These are phyloP conservation scores for Euphorbia celastroides DNA, from an alignment of 441 rosid species.

Conservation along the genomic window DNA sequence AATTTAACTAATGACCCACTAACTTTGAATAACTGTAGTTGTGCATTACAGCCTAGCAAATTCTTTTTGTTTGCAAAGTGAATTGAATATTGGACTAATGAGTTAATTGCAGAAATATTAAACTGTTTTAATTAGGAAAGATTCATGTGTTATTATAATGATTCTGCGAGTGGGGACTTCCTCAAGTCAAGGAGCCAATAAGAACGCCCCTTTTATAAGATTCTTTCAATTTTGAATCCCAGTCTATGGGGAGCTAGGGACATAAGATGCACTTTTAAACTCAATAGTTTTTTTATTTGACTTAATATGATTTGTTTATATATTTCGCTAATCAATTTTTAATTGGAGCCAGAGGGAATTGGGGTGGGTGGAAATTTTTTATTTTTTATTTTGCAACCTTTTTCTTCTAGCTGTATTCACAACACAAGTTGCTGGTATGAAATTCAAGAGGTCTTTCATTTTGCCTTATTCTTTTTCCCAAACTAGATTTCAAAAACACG, in stretches of 20 bases:
- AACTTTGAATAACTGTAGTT: neutral
- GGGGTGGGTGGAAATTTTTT: slow-evolving; percentile 13
- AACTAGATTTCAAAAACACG: too few species aligned
- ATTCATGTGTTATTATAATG: neutral
- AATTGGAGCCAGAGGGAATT: slow-evolving; percentile 3
- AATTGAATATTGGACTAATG: neutral
- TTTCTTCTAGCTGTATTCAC: too few species aligned
- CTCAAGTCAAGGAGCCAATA: slow-evolving; percentile 24
- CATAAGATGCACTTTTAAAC: slow-evolving; percentile 3
- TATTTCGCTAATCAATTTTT: neutral
- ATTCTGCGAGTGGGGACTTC: slow-evolving; percentile 24
- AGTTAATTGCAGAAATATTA: neutral
- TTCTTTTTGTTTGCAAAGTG: neutral
- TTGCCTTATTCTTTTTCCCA: too few species aligned
- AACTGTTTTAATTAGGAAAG: neutral
- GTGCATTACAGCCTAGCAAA: slow-evolving; percentile 26
- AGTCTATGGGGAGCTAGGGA: neutral
- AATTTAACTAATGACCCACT: slow-evolving; percentile 1
- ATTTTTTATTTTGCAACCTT: too few species aligned
- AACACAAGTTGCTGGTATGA: too few species aligned
- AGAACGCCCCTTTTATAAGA: neutral
- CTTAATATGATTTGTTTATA: neutral
- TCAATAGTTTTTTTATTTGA: slow-evolving; percentile 12
- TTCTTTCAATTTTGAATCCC: slow-evolving; percentile 2
- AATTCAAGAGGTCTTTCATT: too few species aligned